phyloP scores from a whole-genome alignment of 2,329 filamentous ascomycete genomes.

The Calonectria naviculata region DNA sequence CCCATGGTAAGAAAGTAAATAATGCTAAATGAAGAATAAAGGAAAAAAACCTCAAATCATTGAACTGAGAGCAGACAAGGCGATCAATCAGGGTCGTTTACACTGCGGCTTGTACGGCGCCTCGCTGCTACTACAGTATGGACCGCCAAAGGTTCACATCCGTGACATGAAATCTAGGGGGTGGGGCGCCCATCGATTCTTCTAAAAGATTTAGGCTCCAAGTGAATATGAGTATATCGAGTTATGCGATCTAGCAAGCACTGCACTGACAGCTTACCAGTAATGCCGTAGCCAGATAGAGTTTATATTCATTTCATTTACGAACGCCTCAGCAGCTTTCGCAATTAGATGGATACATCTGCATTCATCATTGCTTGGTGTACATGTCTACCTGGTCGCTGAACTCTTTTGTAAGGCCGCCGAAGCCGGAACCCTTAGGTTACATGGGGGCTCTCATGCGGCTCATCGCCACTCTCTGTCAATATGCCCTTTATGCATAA shows the following conservation, averaged over 20 bases:
- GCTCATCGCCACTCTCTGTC: not conserved
- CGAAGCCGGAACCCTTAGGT: not conserved
- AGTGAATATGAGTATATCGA: not conserved
- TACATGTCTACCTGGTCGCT: not conserved
- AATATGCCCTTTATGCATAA: slow-evolving; percentile 15
- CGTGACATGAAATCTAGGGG: slow-evolving; percentile 23
- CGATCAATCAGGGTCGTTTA: slow-evolving; percentile 8
- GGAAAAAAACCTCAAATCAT: not conserved
- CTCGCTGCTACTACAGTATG: not conserved
- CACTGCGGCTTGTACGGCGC: not conserved
- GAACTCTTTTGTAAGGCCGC: not conserved
- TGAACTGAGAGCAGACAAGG: not conserved
- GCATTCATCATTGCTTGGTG: not conserved
- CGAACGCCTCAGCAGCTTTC: not conserved
- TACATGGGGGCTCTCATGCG: not conserved
- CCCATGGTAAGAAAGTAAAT: not conserved
- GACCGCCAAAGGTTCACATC: not conserved
- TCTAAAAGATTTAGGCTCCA: slow-evolving; percentile 14
- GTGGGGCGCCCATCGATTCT: not conserved
- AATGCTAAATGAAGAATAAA: no score
- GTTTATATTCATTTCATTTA: slow-evolving; percentile 8
- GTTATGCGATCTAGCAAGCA: slow-evolving; percentile 7
- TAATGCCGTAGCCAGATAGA: not conserved
- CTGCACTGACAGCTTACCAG: not conserved
- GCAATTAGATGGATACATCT: not conserved